Conservation (phyloP, 2,329 filamentous ascomycete species). For the Aspergillus viridinutans region DNA sequence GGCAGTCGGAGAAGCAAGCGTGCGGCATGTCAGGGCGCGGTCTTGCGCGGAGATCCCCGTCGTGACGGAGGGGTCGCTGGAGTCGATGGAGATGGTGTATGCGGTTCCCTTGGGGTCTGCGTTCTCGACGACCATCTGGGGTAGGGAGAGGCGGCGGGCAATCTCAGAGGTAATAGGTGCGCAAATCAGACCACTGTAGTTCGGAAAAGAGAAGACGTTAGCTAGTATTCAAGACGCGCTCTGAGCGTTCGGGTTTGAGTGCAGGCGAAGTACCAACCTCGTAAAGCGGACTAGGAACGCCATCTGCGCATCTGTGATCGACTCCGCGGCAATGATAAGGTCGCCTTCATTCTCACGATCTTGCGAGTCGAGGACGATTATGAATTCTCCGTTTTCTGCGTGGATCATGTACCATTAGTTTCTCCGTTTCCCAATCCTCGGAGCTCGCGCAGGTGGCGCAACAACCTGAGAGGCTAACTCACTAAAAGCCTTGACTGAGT, state of each 20-base stretch:
- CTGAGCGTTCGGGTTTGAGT: not conserved
- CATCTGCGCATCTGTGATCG: conserved; percentile 84
- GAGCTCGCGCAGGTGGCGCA: not conserved
- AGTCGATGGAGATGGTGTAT: conserved; percentile 87
- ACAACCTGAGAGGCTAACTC: conserved; percentile 15
- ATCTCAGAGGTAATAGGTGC: conserved; percentile 70
- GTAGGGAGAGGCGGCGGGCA: conserved; percentile 68
- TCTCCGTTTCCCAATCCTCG: conserved; percentile 3
- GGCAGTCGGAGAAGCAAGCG: conserved; percentile 64
- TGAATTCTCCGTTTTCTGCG: conserved; percentile 76
- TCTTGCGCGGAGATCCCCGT: conserved; percentile 92
- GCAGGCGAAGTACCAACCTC: conserved; percentile 40
- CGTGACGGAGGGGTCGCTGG: conserved; percentile 65
- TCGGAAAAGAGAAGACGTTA: not conserved
- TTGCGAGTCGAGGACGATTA: conserved; percentile 89
- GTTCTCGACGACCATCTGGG: conserved; percentile 83
- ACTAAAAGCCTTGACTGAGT: conserved; percentile 41
- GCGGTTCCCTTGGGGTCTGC: conserved; percentile 82
- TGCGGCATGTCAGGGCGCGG: conserved; percentile 73
- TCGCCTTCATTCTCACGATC: conserved; percentile 97
- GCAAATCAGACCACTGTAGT: conserved; percentile 74
- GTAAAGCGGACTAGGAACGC: conserved; percentile 92
- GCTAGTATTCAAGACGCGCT: not conserved
- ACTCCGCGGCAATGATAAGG: conserved; percentile 86
- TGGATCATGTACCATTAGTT: not conserved